phyloP scores from a whole-genome alignment of 2,329 filamentous ascomycete genomes.

The Beauveria scarabaeidicola region DNA sequence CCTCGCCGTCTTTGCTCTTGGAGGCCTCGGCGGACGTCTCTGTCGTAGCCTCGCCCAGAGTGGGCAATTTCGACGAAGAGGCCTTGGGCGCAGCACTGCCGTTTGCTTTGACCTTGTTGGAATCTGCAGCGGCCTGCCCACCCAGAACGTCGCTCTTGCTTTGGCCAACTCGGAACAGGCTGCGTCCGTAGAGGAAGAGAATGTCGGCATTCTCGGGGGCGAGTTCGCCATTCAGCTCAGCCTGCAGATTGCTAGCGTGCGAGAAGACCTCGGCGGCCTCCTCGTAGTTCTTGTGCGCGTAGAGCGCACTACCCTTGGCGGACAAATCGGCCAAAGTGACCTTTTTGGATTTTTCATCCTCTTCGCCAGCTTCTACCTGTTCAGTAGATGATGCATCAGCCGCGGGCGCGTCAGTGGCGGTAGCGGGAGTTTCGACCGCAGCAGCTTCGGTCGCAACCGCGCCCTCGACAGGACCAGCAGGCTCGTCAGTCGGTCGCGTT shows the following conservation, averaged over 20 bases:
- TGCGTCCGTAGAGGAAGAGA: slow-evolving; percentile 88
- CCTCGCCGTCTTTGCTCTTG: slow-evolving; percentile 29
- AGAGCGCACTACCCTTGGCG: slow-evolving; percentile 74
- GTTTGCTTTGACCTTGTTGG: slow-evolving; percentile 31
- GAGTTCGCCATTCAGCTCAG: slow-evolving; percentile 86
- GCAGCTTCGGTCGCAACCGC: not conserved
- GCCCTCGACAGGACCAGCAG: slow-evolving; percentile 6
- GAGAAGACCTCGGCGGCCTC: slow-evolving; percentile 83
- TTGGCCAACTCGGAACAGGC: slow-evolving; percentile 88
- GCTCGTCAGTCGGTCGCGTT: slow-evolving; percentile 16
- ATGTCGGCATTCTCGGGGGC: slow-evolving; percentile 85
- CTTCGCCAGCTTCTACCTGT: slow-evolving; percentile 29
- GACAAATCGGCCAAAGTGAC: slow-evolving; percentile 69
- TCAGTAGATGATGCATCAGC: slow-evolving; percentile 20
- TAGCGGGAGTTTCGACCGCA: not conserved
- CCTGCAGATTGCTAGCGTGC: slow-evolving; percentile 81
- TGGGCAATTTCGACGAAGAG: slow-evolving; percentile 30
- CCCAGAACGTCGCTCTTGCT: slow-evolving; percentile 92
- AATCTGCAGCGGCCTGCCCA: slow-evolving; percentile 58
- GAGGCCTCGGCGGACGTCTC: slow-evolving; percentile 35
- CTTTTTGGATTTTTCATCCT: slow-evolving; percentile 42
- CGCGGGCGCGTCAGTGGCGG: not conserved
- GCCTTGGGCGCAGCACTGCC: slow-evolving; percentile 33
- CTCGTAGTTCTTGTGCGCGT: slow-evolving; percentile 81
- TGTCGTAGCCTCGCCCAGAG: slow-evolving; percentile 32